A percentile compares a stretch with the other conserved stretches of the same genome.
Conservation (phyloP, 2,329 filamentous ascomycete genomes). For the Hypoxylon sp. region DNA sequence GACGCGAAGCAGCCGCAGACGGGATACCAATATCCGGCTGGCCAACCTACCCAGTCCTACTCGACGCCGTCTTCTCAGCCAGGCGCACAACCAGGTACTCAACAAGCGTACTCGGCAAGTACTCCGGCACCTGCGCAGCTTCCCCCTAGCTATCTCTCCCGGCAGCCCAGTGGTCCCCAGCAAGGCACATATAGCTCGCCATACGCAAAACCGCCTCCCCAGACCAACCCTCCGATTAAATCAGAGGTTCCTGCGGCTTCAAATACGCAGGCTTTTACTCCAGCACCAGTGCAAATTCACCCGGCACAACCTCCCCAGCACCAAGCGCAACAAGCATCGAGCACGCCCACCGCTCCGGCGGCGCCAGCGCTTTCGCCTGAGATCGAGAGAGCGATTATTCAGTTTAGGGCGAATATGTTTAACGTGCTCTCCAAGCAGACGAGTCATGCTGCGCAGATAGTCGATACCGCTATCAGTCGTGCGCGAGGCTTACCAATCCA, state of each 20-base stretch:
- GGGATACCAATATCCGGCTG: conserved; percentile 31
- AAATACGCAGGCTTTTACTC: conserved; percentile 32
- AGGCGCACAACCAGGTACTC: conserved; percentile 34
- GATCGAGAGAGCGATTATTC: conserved; percentile 42
- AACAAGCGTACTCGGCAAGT: conserved; percentile 40
- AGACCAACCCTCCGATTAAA: conserved; percentile 38
- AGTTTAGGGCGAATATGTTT: conserved; percentile 45
- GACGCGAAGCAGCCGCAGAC: conserved; percentile 38
- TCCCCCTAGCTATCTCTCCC: conserved; percentile 40
- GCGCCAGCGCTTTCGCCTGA: conserved; percentile 38
- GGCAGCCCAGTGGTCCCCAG: conserved; percentile 38
- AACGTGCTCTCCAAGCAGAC: conserved; percentile 41
- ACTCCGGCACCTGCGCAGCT: conserved; percentile 43
- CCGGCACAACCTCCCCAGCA: conserved; percentile 24
- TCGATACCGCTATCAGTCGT: conserved; percentile 43
- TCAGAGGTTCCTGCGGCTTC: conserved; percentile 27
- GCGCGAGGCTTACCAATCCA: conserved; percentile 42
- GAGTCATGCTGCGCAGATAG: conserved; percentile 41
- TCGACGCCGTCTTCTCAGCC: conserved; percentile 35
- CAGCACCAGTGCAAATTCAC: conserved; percentile 28
- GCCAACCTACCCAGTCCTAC: conserved; percentile 36
- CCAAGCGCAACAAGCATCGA: conserved; percentile 18
- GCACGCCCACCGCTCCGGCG: conserved; percentile 4
- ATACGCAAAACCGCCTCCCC: conserved; percentile 44
- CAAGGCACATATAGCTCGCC: conserved; percentile 46